phyloP scores from a whole-genome alignment of 2,329 filamentous ascomycete species.

The Diplocarpon rosae region DNA sequence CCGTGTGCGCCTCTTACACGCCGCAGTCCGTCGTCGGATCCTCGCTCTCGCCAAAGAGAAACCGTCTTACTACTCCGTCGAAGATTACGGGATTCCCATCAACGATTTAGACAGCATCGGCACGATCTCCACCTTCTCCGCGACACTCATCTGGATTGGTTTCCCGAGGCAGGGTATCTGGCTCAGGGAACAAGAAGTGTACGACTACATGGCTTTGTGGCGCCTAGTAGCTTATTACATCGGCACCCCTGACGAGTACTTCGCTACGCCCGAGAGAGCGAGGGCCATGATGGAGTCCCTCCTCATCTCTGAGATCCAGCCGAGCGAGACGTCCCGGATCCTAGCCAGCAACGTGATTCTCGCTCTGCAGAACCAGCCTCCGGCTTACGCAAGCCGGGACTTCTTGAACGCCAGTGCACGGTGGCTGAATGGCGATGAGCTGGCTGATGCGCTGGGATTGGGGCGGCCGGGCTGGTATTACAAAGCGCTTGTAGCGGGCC shows the following conservation, averaged over 20 bases:
- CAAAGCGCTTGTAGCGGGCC: conserved; percentile 19
- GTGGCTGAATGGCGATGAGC: conserved; percentile 57
- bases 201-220: conserved; percentile 67
- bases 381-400: conserved; percentile 51
- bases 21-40: conserved; percentile 55
- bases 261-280: conserved; percentile 44
- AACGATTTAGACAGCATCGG: conserved; percentile 66
- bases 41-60: conserved; percentile 42
- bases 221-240: conserved; percentile 62
- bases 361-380: conserved; percentile 53
- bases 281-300: conserved; percentile 57
- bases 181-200: conserved; percentile 47
- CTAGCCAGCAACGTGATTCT: conserved; percentile 68
- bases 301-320: conserved; percentile 53
- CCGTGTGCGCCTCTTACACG: conserved; percentile 58
- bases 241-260: conserved; percentile 53
- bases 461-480: conserved; percentile 19
- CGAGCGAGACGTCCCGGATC: conserved; percentile 48
- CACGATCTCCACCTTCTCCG: conserved; percentile 61
- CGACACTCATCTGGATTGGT: conserved; percentile 54
- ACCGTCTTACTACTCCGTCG: conserved; percentile 51
- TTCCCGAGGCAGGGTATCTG: conserved; percentile 65
- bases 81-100: conserved; percentile 52
- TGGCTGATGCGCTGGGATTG: conserved; percentile 44
- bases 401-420: conserved; percentile 59